phyloP scores from a whole-genome alignment of 208 protist species.

The Angomonas deanei region DNA sequence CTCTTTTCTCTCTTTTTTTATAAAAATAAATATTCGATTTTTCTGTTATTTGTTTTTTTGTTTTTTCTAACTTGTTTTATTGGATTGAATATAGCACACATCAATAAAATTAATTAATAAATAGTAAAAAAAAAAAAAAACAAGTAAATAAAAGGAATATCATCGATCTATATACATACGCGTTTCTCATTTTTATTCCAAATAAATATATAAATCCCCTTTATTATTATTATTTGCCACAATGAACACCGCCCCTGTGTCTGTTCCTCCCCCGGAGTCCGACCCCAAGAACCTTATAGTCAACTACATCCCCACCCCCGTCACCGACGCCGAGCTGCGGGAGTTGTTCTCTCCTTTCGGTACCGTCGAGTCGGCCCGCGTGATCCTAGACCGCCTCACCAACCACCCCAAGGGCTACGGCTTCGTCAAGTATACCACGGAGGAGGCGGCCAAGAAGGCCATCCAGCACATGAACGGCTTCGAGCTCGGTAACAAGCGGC shows the following conservation, averaged over 20 bases:
- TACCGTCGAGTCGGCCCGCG: conserved; percentile 32
- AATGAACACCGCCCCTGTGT: not conserved
- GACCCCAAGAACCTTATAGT: conserved; percentile 61
- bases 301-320: conserved; percentile 62
- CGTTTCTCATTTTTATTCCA: conserved; percentile 2
- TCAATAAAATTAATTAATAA: no score
- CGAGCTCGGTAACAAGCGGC: conserved; percentile 53
- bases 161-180: not conserved
- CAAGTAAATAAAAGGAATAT: not conserved
- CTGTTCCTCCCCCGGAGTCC: conserved; percentile 6
- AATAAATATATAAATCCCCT: not conserved
- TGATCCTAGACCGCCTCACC: conserved; percentile 44
- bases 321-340: conserved; percentile 42
- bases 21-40: not conserved
- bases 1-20: not conserved
- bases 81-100: no score
- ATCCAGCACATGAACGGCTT: conserved; percentile 59
- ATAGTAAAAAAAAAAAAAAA: not conserved
- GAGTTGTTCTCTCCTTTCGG: conserved; percentile 40
- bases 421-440: conserved; percentile 64
- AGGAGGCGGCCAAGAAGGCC: conserved; percentile 42
- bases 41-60: conserved; percentile 6
- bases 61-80: not conserved
- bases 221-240: conserved; percentile 2
- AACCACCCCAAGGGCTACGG: conserved; percentile 68